Evolutionary conservation across 73 alveolate species (phyloP).

Genomic region (Tetrahymena malaccensis): DNA sequence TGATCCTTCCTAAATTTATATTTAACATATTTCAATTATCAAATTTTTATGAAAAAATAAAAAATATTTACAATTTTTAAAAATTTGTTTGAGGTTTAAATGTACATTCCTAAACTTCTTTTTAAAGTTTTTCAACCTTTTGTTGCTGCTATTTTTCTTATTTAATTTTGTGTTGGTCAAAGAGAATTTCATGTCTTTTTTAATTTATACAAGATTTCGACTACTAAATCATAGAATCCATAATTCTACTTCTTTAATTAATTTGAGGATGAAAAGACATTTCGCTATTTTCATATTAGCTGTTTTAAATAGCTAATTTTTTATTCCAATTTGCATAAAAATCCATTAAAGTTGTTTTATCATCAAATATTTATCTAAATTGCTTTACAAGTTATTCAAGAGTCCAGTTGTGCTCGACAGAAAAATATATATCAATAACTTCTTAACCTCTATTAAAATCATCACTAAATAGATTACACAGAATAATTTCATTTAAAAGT

Average conservation of each 20-base stretch:
- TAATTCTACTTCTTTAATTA: neutral
- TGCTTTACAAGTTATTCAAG: neutral
- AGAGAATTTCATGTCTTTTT: neutral
- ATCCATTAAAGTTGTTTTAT: neutral
- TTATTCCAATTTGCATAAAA: neutral
- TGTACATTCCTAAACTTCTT: neutral
- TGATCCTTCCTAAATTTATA: neutral
- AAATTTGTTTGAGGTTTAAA: neutral
- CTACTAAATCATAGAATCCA: neutral
- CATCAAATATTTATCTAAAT: neutral
- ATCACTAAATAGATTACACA: neutral
- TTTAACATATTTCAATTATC: too few species aligned
- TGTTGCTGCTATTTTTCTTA: neutral
- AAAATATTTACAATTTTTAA: neutral
- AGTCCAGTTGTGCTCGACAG: neutral
- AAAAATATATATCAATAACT: neutral
- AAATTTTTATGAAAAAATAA: too few species aligned
- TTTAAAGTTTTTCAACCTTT: neutral
- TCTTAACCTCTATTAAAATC: neutral
- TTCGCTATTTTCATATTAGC: neutral
- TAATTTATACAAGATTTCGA: neutral
- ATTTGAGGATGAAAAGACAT: neutral
- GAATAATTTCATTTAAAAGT: neutral
- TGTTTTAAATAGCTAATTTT: neutral
- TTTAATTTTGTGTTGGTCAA: neutral